These are phyloP conservation scores for Leptodermis oblonga DNA, from an alignment of 257 asterid genomes.

Conservation along the genomic window DNA sequence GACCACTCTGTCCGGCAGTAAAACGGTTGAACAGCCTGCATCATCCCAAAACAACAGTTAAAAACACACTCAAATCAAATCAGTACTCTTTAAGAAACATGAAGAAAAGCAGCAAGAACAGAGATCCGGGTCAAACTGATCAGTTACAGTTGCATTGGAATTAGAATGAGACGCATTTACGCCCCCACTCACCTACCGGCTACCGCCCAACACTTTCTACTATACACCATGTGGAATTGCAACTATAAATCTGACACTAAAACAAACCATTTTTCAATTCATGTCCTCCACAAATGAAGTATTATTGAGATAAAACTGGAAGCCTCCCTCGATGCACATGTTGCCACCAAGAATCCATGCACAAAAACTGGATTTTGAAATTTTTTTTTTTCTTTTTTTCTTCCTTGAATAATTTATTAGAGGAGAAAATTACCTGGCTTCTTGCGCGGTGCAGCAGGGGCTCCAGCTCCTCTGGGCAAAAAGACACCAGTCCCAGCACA, in stretches of 20 bases:
- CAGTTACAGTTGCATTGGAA: constrained; percentile 3
- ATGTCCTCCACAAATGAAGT: no score
- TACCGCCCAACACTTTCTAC: no score
- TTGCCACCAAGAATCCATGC: not conserved
- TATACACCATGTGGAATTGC: constrained; percentile 5
- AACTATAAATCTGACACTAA: not conserved
- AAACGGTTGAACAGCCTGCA: constrained; percentile 51
- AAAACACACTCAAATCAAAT: not conserved
- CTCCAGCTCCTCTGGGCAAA: constrained; percentile 48
- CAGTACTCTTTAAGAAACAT: not conserved
- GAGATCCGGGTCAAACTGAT: not conserved
- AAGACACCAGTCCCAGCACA: constrained; percentile 85
- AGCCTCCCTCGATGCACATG: not conserved
- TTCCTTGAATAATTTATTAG: not conserved
- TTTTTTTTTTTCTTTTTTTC: no score
- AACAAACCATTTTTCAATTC: no score
- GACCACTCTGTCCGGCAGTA: constrained; percentile 63
- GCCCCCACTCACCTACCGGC: not conserved
- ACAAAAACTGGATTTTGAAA: no score
- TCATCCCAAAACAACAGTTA: not conserved
- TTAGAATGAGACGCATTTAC: not conserved
- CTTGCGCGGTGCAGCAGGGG: constrained; percentile 33
- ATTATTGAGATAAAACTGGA: no score
- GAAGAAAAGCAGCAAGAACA: not conserved
- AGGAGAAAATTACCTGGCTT: constrained; percentile 37